phyloP scores from a whole-genome alignment of 768 basidiomycete genomes.

The Termitomyces sp. region DNA sequence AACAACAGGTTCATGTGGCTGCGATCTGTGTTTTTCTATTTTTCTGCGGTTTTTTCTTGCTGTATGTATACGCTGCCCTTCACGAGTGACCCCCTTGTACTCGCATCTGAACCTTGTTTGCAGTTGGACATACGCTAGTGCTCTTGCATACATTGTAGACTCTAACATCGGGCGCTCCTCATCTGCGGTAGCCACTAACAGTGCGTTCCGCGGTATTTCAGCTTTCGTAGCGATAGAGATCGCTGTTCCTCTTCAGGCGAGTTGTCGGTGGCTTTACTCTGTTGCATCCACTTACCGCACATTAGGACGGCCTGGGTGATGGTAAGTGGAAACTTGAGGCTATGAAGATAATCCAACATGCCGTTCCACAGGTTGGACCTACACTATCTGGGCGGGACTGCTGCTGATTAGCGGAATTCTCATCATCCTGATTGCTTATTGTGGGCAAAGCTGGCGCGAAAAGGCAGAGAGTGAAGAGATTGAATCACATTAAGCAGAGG shows the following conservation, averaged over 20 bases:
- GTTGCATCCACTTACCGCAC: not conserved
- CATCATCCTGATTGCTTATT: constrained; percentile 53
- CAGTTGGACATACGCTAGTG: constrained; percentile 56
- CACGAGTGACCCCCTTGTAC: not conserved
- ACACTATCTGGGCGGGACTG: constrained; percentile 54
- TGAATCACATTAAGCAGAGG: not conserved
- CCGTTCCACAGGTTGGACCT: constrained; percentile 44
- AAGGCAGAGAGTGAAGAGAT: constrained; percentile 44
- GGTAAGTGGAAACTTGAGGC: constrained; percentile 32
- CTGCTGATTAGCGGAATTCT: constrained; percentile 47
- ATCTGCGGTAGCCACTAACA: constrained; percentile 71
- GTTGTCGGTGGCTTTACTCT: constrained; percentile 11
- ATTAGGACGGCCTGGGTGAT: constrained; percentile 64
- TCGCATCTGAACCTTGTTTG: not conserved
- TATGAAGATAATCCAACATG: not conserved
- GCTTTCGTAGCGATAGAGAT: constrained; percentile 70
- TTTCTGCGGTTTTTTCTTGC: constrained; percentile 63
- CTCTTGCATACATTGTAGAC: constrained; percentile 83
- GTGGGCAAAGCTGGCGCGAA: constrained; percentile 57
- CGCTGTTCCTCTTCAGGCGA: constrained; percentile 65
- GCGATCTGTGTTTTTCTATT: constrained; percentile 71
- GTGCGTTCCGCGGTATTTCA: constrained; percentile 61
- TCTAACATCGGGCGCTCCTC: constrained; percentile 78
- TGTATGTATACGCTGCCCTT: constrained; percentile 62
- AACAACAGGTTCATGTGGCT: constrained; percentile 56